Base-by-base conservation (phyloP, 306 rosid species). In the Pterocarpus macrocarpus region DNA sequence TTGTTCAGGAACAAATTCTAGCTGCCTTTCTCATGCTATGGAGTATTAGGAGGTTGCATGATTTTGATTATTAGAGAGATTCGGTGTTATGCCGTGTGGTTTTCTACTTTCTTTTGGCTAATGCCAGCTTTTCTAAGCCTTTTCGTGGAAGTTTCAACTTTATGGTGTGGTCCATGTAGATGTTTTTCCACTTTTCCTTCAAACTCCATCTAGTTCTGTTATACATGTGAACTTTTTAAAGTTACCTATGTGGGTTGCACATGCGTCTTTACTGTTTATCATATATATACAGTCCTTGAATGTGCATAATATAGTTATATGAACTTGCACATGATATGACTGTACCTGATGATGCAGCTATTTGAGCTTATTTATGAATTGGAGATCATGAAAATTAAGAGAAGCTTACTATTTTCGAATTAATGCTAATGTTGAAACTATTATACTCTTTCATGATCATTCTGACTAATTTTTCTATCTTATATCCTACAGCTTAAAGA, bases 401-500 rank as follows among this genome's bases (percentile, higher is more conserved):
- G 74, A 66, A 36, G 52, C 36, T n/a, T 69, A n/a, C 3, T 17
- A 11, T 34, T 59, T 41, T 56, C 32, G 59, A 58, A 73, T 39
- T 80, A 34, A 43, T 1, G 4, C 64, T 50, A 5, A 14, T 36
- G 6, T n/a, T 70, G 70, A 71, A 73, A 74, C 67, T 56, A 39
- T 59, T 64, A 30, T 79, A 35, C 61, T 35, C 58, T 52, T 52
- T 61, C 69, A 10, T 36, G 4, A 63, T 12, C 39, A 34, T 53
- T 76, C 10, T 70, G 64, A 74, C 38, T 45, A 49, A 2, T 58
- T 76, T 56, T 55, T 79, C 64, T 56, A 39, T 33, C 22, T 78
- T 14, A 56, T 57, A 36, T 75, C 11, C 63, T 72, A 41, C 91
- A 95, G 99, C 67, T 86, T 95, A 79, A 95, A 95, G 89, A 88